Conservation (phyloP, 495 filamentous ascomycete species). For the Penicillium daleae region DNA sequence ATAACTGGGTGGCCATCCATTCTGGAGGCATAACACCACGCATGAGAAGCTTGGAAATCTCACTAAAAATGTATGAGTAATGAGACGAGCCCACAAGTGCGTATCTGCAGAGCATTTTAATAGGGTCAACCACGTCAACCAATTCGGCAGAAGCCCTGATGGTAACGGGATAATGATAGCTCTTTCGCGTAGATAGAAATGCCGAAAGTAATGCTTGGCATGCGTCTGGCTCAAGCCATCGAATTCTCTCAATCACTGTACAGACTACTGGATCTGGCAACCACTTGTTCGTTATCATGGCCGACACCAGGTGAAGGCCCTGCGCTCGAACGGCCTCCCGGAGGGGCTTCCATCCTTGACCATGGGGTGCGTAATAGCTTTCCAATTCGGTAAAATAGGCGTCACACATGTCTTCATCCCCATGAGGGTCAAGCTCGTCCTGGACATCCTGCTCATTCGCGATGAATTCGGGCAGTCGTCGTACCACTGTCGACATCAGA, state of each 20-base stretch:
- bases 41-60: slow-evolving; percentile 44
- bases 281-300: slow-evolving; percentile 56
- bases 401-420: slow-evolving; percentile 51
- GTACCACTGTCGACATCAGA: slow-evolving; percentile 66
- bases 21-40: slow-evolving; percentile 46
- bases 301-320: slow-evolving; percentile 60
- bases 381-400: slow-evolving; percentile 72
- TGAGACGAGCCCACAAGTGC: slow-evolving; percentile 21
- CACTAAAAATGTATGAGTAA: slow-evolving; percentile 42
- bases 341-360: slow-evolving; percentile 66
- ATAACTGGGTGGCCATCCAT: slow-evolving; percentile 52
- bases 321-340: slow-evolving; percentile 68
- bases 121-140: slow-evolving; percentile 29
- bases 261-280: slow-evolving; percentile 37
- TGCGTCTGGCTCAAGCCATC: slow-evolving; percentile 40
- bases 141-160: slow-evolving; percentile 32
- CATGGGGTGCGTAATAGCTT: slow-evolving; percentile 52
- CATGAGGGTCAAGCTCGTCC: slow-evolving; percentile 51
- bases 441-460: slow-evolving; percentile 59
- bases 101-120: slow-evolving; percentile 40
- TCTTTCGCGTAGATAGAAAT: slow-evolving; percentile 33
- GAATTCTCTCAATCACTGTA: slow-evolving; percentile 41
- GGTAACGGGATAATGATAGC: slow-evolving; percentile 35
- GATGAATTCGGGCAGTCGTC: slow-evolving; percentile 67
- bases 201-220: slow-evolving; percentile 41